phyloP scores from a whole-genome alignment of 345 rosid genomes.

The Tarenaya hassleriana region DNA sequence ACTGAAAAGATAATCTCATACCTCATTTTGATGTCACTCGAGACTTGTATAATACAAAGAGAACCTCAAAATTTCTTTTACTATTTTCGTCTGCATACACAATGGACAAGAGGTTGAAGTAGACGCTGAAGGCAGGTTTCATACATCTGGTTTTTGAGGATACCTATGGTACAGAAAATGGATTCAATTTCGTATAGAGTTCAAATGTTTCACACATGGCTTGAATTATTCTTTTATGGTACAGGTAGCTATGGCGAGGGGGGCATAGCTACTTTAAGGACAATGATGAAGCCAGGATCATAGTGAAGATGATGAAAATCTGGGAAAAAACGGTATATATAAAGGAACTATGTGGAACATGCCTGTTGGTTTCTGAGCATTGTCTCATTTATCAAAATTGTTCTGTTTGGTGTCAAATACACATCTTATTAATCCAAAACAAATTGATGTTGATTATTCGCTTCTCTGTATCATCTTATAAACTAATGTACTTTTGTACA shows the following conservation, averaged over 20 bases:
- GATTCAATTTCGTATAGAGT: not conserved
- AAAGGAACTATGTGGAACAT: conserved; percentile 76
- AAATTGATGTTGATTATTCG: too few relatives aligned
- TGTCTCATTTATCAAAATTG: too few relatives aligned
- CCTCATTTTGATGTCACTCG: not conserved
- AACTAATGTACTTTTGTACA: too few relatives aligned
- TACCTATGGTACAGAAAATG: conserved; percentile 96
- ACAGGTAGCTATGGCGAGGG: too few relatives aligned
- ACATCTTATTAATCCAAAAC: too few relatives aligned
- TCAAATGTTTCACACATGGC: not conserved
- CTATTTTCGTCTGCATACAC: too few relatives aligned
- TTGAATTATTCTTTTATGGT: conserved; percentile 13
- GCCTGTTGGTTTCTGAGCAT: too few relatives aligned
- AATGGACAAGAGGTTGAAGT: conserved; percentile 66
- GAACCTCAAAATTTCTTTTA: not conserved
- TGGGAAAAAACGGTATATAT: conserved; percentile 90
- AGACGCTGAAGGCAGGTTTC: conserved; percentile 80
- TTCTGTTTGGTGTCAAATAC: too few relatives aligned
- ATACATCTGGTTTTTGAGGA: conserved; percentile 92
- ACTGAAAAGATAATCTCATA: conserved; percentile 58
- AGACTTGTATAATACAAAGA: not conserved
- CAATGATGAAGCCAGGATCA: conserved; percentile 85
- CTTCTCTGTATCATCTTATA: too few relatives aligned
- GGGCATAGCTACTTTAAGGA: conserved; percentile 94
- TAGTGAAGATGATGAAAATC: conserved; percentile 72